phyloP scores from a whole-genome alignment of 306 rosid species.

The Cucurbita ficifolia region DNA sequence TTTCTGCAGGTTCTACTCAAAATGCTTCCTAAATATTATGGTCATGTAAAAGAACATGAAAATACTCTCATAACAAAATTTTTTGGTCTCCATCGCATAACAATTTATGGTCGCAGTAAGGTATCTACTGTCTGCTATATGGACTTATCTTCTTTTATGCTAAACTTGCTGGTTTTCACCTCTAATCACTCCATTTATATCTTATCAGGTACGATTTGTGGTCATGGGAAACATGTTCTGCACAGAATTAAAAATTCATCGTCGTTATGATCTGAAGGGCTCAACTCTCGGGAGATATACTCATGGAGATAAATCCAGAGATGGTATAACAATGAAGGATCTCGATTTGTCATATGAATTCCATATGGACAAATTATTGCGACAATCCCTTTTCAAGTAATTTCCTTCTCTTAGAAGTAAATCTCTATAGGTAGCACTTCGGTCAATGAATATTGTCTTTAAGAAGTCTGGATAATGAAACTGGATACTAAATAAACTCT shows the following conservation, averaged over 20 bases:
- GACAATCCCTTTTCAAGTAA: slow-evolving; percentile 65
- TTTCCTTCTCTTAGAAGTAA: slow-evolving; percentile 14
- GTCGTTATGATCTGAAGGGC: slow-evolving; percentile 87
- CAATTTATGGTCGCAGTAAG: slow-evolving; percentile 65
- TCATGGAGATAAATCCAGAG: slow-evolving; percentile 33
- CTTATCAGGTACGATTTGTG: slow-evolving; percentile 71
- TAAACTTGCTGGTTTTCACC: slow-evolving; percentile 1
- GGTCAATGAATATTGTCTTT: background rate
- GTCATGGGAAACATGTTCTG: slow-evolving; percentile 99
- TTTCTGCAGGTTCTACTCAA: slow-evolving; percentile 55
- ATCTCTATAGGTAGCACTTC: background rate
- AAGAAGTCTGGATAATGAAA: background rate
- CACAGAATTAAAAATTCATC: slow-evolving; percentile 80
- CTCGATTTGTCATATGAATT: slow-evolving; percentile 68
- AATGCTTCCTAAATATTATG: slow-evolving; percentile 80
- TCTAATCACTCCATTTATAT: slow-evolving; percentile 13
- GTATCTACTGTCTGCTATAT: slow-evolving; percentile 23
- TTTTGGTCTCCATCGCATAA: slow-evolving; percentile 88
- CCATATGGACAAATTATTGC: slow-evolving; percentile 84
- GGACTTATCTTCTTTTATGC: slow-evolving; percentile 11
- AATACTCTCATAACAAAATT: slow-evolving; percentile 88
- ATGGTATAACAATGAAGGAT: slow-evolving; percentile 75
- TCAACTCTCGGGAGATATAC: slow-evolving; percentile 79
- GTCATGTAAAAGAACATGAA: slow-evolving; percentile 58
- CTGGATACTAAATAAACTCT: background rate